phyloP scores from a whole-genome alignment of 2,329 filamentous ascomycete species.

The Aspergillus bombycis region DNA sequence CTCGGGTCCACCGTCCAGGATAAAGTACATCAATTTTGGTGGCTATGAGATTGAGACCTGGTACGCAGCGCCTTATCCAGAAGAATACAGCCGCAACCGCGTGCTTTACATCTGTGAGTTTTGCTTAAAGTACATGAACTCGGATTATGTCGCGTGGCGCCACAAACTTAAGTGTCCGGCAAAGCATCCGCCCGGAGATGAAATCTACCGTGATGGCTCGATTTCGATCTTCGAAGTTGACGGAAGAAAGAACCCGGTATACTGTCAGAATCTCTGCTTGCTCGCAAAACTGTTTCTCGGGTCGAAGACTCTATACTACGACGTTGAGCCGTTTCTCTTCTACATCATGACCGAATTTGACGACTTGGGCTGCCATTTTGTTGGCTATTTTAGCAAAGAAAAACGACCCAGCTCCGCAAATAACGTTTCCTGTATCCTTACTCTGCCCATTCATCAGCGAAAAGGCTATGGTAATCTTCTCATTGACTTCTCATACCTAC shows the following conservation, averaged over 20 bases:
- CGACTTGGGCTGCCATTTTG: conserved; percentile 87
- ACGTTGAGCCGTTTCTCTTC: conserved; percentile 98
- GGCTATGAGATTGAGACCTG: conserved; percentile 98
- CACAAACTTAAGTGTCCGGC: conserved; percentile 97
- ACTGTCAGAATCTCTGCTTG: conserved; percentile 94
- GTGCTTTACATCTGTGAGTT: conserved; percentile 99
- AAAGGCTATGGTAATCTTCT: conserved; percentile 96
- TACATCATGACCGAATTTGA: conserved; percentile 95
- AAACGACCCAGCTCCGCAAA: conserved; percentile 93
- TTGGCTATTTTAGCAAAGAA: conserved; percentile 99
- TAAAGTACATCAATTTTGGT: conserved; percentile 98
- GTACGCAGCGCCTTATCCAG: conserved; percentile 97
- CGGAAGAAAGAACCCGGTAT: conserved; percentile 88
- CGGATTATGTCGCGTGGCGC: conserved; percentile 95
- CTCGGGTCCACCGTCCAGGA: conserved; percentile 88
- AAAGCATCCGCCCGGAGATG: conserved; percentile 95
- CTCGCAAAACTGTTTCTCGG: conserved; percentile 96
- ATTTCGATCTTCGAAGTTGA: conserved; percentile 98
- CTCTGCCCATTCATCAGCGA: conserved; percentile 92
- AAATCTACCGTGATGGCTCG: conserved; percentile 93
- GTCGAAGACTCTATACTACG: conserved; percentile 98
- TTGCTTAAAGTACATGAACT: conserved; percentile 99
- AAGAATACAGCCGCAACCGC: conserved; percentile 95
- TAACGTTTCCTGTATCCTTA: conserved; percentile 96
- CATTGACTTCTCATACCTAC: conserved; percentile 96